These are phyloP conservation scores for Cordyceps cicadae DNA, from an alignment of 2,329 filamentous ascomycete species.

Conservation along the genomic window DNA sequence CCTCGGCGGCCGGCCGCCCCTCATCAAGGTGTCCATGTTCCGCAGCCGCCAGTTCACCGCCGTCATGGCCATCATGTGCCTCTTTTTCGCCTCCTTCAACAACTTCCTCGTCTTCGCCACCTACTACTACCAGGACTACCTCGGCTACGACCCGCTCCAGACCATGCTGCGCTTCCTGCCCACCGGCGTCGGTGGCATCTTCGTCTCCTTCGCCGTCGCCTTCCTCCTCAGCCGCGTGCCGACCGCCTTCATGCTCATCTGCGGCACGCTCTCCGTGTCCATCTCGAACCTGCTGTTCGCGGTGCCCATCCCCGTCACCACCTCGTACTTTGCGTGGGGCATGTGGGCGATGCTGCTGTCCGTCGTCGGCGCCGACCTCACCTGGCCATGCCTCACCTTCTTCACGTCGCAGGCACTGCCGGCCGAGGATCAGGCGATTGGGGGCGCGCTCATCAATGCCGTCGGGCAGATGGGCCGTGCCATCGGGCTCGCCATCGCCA, in stretches of 20 bases:
- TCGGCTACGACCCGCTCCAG: conserved; percentile 52
- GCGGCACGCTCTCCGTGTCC: conserved; percentile 48
- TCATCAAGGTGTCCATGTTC: conserved; percentile 62
- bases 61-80: conserved; percentile 55
- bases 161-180: conserved; percentile 63
- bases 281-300: conserved; percentile 54
- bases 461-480: conserved; percentile 57
- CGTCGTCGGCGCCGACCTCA: conserved; percentile 58
- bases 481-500: conserved; percentile 57
- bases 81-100: conserved; percentile 62
- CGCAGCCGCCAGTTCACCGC: conserved; percentile 50
- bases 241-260: conserved; percentile 48
- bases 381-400: conserved; percentile 57
- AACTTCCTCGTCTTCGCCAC: conserved; percentile 60
- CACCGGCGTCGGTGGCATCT: conserved; percentile 50
- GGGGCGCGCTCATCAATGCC: conserved; percentile 60
- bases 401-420: conserved; percentile 58
- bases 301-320: conserved; percentile 50
- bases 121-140: conserved; percentile 63
- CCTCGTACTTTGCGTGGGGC: conserved; percentile 59
- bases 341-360: conserved; percentile 58
- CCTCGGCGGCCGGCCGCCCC: conserved; percentile 34
- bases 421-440: conserved; percentile 56
- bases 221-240: conserved; percentile 49
- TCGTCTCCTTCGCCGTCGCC: conserved; percentile 49